These are phyloP conservation scores for Solioccasus polychromus DNA, from an alignment of 768 basidiomycete species.

Conservation along the genomic window DNA sequence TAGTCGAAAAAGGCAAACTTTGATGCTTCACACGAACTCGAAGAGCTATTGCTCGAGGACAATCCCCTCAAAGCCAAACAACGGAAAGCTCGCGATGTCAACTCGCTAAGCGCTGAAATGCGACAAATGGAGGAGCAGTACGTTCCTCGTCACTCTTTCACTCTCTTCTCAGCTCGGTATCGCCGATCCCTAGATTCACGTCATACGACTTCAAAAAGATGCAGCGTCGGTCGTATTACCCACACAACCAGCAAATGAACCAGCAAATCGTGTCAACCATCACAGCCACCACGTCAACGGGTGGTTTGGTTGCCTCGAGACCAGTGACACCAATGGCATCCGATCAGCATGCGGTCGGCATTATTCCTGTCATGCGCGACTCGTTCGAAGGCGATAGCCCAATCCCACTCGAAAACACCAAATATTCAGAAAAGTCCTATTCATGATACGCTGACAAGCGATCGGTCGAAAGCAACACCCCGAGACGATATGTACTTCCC, in stretches of 20 bases:
- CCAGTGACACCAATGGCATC: conserved; percentile 62
- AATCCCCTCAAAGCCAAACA: conserved; percentile 95
- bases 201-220: conserved; percentile 92
- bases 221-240: conserved; percentile 89
- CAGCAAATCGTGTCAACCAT: conserved; percentile 56
- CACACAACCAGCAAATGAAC: too few relatives aligned
- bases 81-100: conserved; percentile 84
- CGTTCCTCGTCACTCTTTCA: conserved; percentile 18
- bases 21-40: conserved; percentile 96
- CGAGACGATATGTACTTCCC: conserved; percentile 16
- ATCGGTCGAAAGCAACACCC: neutral
- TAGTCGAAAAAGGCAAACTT: conserved; percentile 99
- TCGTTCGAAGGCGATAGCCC: conserved; percentile 41
- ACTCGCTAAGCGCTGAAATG: conserved; percentile 85
- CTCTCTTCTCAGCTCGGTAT: neutral
- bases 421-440: conserved; percentile 49
- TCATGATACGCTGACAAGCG: conserved; percentile 32
- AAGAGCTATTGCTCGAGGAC: conserved; percentile 93
- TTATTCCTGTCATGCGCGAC: conserved; percentile 40
- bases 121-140: conserved; percentile 98
- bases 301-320: conserved; percentile 66
- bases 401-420: conserved; percentile 39
- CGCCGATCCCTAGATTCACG: conserved; percentile 59
- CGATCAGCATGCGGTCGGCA: conserved; percentile 44
- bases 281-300: conserved; percentile 74